These are phyloP conservation scores for Umbelopsis ramanniana DNA, from an alignment of 192 early-diverging fungal species.

Conservation along the genomic window DNA sequence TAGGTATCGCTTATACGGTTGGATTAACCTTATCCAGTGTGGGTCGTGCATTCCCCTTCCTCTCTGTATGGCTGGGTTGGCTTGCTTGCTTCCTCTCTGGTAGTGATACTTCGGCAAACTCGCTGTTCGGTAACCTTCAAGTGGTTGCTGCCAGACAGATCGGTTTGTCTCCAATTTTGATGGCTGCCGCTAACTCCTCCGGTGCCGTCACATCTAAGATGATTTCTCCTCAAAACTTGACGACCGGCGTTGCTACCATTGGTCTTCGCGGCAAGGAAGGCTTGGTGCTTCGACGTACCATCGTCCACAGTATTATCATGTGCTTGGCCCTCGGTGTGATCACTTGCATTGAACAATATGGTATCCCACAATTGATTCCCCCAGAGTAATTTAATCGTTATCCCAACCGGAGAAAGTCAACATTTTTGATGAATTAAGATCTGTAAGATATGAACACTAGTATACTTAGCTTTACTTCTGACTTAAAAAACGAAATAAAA, in stretches of 20 bases:
- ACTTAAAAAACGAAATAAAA: not conserved
- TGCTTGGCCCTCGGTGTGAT: conserved; percentile 36
- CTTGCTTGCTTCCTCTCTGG: conserved; percentile 45
- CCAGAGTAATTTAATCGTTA: not conserved
- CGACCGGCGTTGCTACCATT: conserved; percentile 44
- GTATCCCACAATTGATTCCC: conserved; percentile 19
- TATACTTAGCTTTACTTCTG: not conserved
- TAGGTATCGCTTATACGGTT: conserved; percentile 40
- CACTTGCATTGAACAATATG: conserved; percentile 36
- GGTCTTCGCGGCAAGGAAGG: conserved; percentile 43
- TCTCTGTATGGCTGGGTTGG: conserved; percentile 47
- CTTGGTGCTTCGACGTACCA: conserved; percentile 36
- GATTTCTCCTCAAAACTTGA: conserved; percentile 48
- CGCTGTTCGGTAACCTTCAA: conserved; percentile 47
- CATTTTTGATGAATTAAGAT: not conserved
- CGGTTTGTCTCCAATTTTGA: conserved; percentile 39
- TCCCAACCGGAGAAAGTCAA: not conserved
- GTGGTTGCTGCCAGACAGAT: conserved; percentile 45
- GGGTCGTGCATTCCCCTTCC: conserved; percentile 42
- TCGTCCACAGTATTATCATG: conserved; percentile 39
- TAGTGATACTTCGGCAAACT: conserved; percentile 44
- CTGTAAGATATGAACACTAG: not conserved
- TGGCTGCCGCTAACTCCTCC: conserved; percentile 43
- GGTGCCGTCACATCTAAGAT: conserved; percentile 43
- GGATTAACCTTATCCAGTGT: conserved; percentile 41